Percentiles rank a stretch among this genome's conserved stretches.
Conservation (phyloP, 169 alveolate genomes). For the Theileria sp. region DNA sequence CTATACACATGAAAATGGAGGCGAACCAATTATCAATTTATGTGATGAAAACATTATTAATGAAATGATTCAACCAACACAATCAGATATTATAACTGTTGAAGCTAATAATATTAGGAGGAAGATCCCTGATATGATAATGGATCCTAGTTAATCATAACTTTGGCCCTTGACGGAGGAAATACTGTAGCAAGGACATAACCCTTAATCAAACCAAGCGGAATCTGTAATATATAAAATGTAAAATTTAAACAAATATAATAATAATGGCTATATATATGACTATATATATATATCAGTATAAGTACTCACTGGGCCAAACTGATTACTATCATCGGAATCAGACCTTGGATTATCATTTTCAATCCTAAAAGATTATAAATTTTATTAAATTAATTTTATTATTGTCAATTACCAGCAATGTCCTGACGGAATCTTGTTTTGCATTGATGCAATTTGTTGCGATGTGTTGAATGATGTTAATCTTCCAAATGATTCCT, state of each 20-base stretch:
- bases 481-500: constrained; percentile 55
- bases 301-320: constrained; percentile 55
- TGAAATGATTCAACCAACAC: not conserved
- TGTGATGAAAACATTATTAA: not conserved
- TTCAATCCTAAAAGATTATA: constrained; percentile 32
- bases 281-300: not conserved
- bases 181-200: constrained; percentile 57
- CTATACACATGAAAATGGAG: not conserved
- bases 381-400: not conserved
- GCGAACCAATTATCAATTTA: not conserved
- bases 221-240: constrained; percentile 28
- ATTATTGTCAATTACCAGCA: constrained; percentile 48
- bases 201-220: constrained; percentile 60
- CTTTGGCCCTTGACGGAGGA: constrained; percentile 58
- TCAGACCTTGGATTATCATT: constrained; percentile 62
- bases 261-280: not conserved
- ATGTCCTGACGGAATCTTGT: constrained; percentile 56
- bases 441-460: not conserved
- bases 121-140: constrained; percentile 43
- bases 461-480: constrained; percentile 24
- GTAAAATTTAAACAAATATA: not conserved
- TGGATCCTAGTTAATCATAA: constrained; percentile 38
- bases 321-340: constrained; percentile 42
- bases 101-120: constrained; percentile 56
- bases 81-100: constrained; percentile 39